Base-by-base conservation (phyloP, 345 rosid species). In the Syzygium aromaticum region DNA sequence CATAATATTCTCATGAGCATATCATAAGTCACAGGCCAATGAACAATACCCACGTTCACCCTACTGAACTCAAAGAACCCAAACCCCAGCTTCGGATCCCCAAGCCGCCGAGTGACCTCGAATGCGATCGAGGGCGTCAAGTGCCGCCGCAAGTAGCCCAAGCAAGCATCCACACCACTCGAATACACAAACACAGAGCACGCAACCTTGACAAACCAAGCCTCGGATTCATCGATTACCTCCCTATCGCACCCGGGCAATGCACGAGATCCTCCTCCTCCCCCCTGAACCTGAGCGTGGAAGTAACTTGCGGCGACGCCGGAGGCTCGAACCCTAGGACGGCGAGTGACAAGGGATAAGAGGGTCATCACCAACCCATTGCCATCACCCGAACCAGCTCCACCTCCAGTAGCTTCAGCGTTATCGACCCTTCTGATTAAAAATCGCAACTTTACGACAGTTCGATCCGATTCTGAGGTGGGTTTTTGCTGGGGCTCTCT, bases 131-230 rank as follows among this genome's bases (percentile, higher is more conserved):
- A 90, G 2, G 98, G 96, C 3, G 93, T 94, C 89, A 97, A 77
- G 23, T 93, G 91, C 64, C 83, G 92, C 85, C 93, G 91, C 64
- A 97, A 90, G 91, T 92, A 96, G 33, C 88, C 89, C 89, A 94
- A 86, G 88, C 92, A 95, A 14, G 88, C 56, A 89, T 90, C 92
- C 40, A 91, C 91, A 84, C 88, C 89, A 28, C 86, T 93, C n/a
- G 92, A 89, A 82, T 86, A 88, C 49, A 93, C 86, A 86, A 96
- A 93, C 43, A 95, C 88, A 73, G 96, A 91, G 51, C 95, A 92
- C 25, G 92, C 93, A 88, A 95, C 92, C 92, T 97, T 96, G 88
- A 93, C 95, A 78, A 96, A 91, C 99, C 98, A 97, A 61, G 80
- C 80, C 49, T 73, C 80, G 28, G 88, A 87, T 84, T 73, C 85